phyloP scores from a whole-genome alignment of 2,329 filamentous ascomycete species.

The Rugonectria rugulosa region DNA sequence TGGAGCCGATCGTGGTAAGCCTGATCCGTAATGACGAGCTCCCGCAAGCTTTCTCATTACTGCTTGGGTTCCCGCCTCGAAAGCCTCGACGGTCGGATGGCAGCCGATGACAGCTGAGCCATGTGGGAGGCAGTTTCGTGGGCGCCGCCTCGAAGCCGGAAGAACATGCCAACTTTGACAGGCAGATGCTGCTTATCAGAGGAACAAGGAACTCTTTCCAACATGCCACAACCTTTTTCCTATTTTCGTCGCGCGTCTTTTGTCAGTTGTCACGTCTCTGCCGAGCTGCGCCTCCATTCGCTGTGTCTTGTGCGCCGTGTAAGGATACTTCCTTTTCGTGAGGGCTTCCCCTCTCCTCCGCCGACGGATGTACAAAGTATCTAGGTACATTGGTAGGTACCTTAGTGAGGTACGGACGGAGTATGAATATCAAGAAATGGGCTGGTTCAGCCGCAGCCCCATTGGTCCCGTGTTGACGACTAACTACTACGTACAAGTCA shows the following conservation, averaged over 20 bases:
- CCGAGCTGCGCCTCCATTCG: neutral
- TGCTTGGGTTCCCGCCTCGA: neutral
- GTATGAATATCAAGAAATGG: too few species aligned
- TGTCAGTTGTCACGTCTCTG: conserved; percentile 7
- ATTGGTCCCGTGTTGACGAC: too few species aligned
- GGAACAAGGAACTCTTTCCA: conserved; percentile 12
- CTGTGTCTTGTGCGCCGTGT: neutral
- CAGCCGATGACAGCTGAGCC: conserved; percentile 11
- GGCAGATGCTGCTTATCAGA: conserved; percentile 5
- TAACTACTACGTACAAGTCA: neutral
- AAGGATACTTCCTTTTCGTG: conserved; percentile 1
- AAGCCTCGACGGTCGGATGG: neutral
- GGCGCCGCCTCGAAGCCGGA: conserved; percentile 17
- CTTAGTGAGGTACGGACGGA: too few species aligned
- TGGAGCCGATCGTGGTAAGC: conserved; percentile 31
- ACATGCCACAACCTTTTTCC: neutral
- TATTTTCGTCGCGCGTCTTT: neutral
- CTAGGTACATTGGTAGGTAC: too few species aligned
- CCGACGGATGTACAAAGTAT: too few species aligned
- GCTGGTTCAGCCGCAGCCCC: too few species aligned
- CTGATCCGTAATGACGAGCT: neutral
- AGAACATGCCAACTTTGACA: conserved; percentile 23
- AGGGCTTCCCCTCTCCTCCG: neutral
- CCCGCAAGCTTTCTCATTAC: neutral
- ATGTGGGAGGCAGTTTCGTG: conserved; percentile 6